These are phyloP conservation scores for Trypethelium eluteriae DNA, from an alignment of 495 filamentous ascomycete species.

Conservation along the genomic window DNA sequence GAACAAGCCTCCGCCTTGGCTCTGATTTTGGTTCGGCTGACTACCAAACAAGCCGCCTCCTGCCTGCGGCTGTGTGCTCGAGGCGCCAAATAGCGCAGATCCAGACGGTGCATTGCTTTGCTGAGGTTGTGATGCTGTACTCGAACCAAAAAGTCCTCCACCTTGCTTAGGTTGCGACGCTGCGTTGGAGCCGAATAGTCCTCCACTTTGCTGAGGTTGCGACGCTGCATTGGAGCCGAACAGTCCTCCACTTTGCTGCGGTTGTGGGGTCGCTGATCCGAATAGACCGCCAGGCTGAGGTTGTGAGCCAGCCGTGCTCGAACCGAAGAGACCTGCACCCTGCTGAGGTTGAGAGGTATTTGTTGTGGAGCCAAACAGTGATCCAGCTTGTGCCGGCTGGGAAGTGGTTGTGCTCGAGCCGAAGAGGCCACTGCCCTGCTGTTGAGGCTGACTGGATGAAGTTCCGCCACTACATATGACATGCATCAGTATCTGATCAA, in stretches of 20 bases:
- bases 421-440: not conserved
- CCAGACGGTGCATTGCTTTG: conserved; percentile 38
- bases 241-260: conserved; percentile 36
- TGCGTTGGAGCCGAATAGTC: conserved; percentile 47
- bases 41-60: conserved; percentile 38
- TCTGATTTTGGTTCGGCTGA: conserved; percentile 26
- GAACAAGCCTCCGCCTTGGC: conserved; percentile 34
- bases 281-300: conserved; percentile 33
- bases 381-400: conserved; percentile 2
- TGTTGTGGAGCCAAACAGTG: conserved; percentile 1
- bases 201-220: conserved; percentile 29
- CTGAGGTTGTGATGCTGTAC: conserved; percentile 40
- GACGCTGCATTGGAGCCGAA: conserved; percentile 46
- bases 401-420: not conserved
- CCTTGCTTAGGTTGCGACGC: conserved; percentile 29
- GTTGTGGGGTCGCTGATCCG: conserved; percentile 33
- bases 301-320: conserved; percentile 27
- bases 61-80: conserved; percentile 26
- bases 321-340: conserved; percentile 29
- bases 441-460: conserved; percentile 3
- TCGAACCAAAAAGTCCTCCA: conserved; percentile 48
- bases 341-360: conserved; percentile 10
- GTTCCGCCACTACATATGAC: not conserved
- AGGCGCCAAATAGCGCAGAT: conserved; percentile 18
- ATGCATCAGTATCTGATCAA: not conserved